Base-by-base conservation (phyloP, 1,284 basidiomycete genomes). In the Trichosporon sp. region DNA sequence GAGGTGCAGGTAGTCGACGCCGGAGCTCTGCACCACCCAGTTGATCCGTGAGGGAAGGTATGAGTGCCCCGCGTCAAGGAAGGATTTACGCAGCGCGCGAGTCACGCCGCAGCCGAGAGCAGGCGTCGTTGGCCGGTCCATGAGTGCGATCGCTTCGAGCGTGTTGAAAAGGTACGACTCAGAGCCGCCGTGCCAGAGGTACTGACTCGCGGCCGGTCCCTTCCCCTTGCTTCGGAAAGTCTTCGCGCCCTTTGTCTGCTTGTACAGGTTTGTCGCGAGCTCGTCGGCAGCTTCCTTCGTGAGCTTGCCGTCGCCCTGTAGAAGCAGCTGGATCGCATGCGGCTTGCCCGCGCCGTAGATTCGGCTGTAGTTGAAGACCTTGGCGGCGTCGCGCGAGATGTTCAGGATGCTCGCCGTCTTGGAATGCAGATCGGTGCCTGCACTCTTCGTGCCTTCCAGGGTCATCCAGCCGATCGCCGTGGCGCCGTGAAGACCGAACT, bases 401-500 rank as follows among this genome's bases (percentile, higher is more conserved):
- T 92, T 91, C 57, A 99, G 82, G 71, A 99, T 99, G 65, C 82
- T 87, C 6, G 95, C 96, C 8, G 95, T 97, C 82, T 97, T 98
- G 27, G 94, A 97, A 76, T 99, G 95, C 59, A 99, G 82, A 80
- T 99, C 96, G 2, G 95, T 99, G 5, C 94, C 95, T 0, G 90
- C 89, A 0, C 89, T 85, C 80, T 99, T 99, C n/a, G 95, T 97
- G 1, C 96, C 96, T 79, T 99, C 96, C 27, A 99, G 86, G 11
- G 95, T 99, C 95, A 99, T 99, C 96, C 95, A 99, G 0, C 95
- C 96, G 54, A 99, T 89, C 0, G 95, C 94, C 0, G 95, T 97
- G 3, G 94, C 93, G 16, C 96, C 95, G 72, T 99, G 95, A 64
- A 97, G 81, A 8, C 95, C 96, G 76, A 99, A 97, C 80, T 99